Percentiles rank a stretch among this genome's conserved stretches.
These are phyloP conservation scores for Pouteria campechiana DNA, from an alignment of 179 eudicot genomes.

Conservation along the genomic window DNA sequence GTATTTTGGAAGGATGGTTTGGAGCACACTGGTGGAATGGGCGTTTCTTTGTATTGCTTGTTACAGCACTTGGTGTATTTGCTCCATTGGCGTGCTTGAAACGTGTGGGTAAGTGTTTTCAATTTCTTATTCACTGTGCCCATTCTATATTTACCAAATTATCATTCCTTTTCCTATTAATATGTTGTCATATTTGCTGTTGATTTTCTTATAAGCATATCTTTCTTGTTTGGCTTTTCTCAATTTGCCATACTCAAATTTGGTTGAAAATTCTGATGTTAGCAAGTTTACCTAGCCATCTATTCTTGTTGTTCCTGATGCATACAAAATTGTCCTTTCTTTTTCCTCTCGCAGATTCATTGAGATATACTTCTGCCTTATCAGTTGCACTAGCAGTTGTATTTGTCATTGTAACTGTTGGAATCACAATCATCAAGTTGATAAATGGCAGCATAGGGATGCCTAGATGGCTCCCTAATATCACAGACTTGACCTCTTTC, in stretches of 20 bases:
- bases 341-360: conserved; percentile 39
- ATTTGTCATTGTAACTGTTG: conserved; percentile 44
- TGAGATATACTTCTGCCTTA: conserved; percentile 57
- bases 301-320: conserved; percentile 3
- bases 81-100: conserved; percentile 47
- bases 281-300: not conserved
- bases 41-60: conserved; percentile 22
- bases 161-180: too few relatives aligned
- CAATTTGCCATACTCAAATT: not conserved
- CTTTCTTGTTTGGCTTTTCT: not conserved
- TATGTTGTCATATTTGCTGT: not conserved
- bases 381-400: conserved; percentile 62
- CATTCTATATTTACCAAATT: too few relatives aligned
- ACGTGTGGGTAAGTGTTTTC: conserved; percentile 41
- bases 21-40: conserved; percentile 43
- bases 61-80: conserved; percentile 37
- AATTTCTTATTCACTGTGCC: not conserved
- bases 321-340: not conserved
- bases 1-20: conserved; percentile 48
- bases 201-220: not conserved
- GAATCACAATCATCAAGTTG: conserved; percentile 49
- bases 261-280: not conserved
- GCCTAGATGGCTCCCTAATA: conserved; percentile 54
- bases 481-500: conserved; percentile 27
- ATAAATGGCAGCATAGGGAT: conserved; percentile 36